Conservation (phyloP, 192 early-diverging fungal genomes). For the Entomortierella lignicola region DNA sequence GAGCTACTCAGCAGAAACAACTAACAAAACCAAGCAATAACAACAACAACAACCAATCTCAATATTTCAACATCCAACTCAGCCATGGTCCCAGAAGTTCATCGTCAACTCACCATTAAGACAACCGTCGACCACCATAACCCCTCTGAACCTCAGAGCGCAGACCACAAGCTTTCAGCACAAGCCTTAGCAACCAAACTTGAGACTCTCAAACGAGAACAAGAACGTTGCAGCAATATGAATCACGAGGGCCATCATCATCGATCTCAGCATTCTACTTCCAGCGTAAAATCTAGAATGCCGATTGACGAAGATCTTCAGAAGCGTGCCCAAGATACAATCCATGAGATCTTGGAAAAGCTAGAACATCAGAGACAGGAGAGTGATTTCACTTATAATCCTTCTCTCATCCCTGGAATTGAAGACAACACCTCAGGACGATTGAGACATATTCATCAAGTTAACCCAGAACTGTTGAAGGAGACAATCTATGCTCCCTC, state of each 20-base stretch:
- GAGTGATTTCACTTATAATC: neutral
- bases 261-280: neutral
- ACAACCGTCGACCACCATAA: neutral
- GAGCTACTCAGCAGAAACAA: too few relatives aligned
- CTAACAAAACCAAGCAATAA: neutral
- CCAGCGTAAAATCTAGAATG: too few relatives aligned
- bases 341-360: conserved; percentile 27
- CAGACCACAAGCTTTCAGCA: conserved; percentile 12
- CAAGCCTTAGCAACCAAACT: conserved; percentile 8
- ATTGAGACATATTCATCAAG: neutral
- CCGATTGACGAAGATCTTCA: conserved; percentile 8
- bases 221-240: neutral
- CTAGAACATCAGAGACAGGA: conserved; percentile 15
- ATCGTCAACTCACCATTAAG: neutral
- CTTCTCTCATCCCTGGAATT: conserved; percentile 1
- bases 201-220: conserved; percentile 2
- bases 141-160: neutral
- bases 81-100: neutral
- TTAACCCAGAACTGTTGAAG: conserved; percentile 15
- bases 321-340: conserved; percentile 14
- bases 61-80: neutral
- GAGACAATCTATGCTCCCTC: neutral
- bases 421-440: conserved; percentile 9
- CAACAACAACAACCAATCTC: too few relatives aligned
- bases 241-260: neutral